Conservation (phyloP, 2,329 filamentous ascomycete species). For the Apiospora rasikravindrae region DNA sequence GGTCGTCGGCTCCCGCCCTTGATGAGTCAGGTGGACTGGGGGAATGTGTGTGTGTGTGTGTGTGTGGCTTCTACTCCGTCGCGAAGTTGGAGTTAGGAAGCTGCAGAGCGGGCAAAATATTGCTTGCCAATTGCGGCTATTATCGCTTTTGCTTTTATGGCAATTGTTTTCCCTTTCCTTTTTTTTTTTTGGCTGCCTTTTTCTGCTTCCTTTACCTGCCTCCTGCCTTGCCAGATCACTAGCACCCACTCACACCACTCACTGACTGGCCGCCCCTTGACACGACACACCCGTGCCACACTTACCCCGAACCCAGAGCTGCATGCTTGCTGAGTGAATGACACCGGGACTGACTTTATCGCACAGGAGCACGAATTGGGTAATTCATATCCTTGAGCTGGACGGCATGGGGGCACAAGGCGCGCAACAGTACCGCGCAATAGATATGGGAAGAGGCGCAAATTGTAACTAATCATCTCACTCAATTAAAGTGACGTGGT, state of each 20-base stretch:
- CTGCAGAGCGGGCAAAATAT: neutral
- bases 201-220: neutral
- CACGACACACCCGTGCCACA: neutral
- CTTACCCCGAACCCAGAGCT: neutral
- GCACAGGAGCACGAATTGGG: constrained; percentile 70
- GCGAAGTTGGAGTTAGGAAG: neutral
- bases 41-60: no score
- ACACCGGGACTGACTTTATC: neutral
- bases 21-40: constrained; percentile 13
- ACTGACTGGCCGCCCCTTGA: constrained; percentile 2
- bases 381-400: constrained; percentile 57
- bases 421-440: neutral
- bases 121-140: constrained; percentile 17
- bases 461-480: neutral
- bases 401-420: neutral
- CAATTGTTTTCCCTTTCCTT: neutral
- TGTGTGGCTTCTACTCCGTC: neutral
- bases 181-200: constrained; percentile 12
- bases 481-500: neutral
- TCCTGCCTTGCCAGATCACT: neutral
- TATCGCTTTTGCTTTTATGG: neutral
- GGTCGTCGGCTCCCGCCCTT: neutral
- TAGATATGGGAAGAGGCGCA: constrained; percentile 3
- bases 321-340: neutral
- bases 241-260: constrained; percentile 17